Evolutionary conservation across 495 filamentous ascomycete species (phyloP), one percentile per base, ranked within the genome.

Genomic region (Podospora conica): DNA sequence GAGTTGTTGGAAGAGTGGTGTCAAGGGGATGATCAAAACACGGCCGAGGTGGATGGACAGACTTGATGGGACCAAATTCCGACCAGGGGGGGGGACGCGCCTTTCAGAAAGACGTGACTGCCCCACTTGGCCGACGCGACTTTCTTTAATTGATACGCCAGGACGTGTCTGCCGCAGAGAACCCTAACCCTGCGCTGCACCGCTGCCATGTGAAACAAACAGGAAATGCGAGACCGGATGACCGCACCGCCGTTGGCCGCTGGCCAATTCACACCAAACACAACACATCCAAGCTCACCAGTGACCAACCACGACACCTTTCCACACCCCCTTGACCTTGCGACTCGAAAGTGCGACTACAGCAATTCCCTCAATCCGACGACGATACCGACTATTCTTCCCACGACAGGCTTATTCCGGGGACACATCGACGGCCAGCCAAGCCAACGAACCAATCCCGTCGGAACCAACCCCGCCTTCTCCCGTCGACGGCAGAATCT

Each of bases 101-200:
- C 65, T 57, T 54, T 62, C 63, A 54, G 65, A 61, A 61, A 63
- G 68, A 76, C 74, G 72, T 76, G 74, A 74, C 74, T 60, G 70
- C 70, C 69, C 72, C 72, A 75, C 72, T 70, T 65, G 25, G 53
- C 8, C 54, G 68, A 74, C 73, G 73, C 73, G 73, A 21, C 24
- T 66, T 66, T 61, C 48, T 22, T 75, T 69, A 71, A 72, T 70
- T 68, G 70, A 64, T 56, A 58, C 64, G 24, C 58, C 18, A 15
- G 21, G 3, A 40, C 55, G 40, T 48, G 40, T n/a, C 3, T n/a
- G 5, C 18, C 18, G n/a, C n/a, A 0, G 3, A 7, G 8, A 58
- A 58, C 63, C 63, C 63, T 58, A 64, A 64, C 63, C 63, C 63
- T 48, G 3, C 12, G 3, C 33, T n/a, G 12, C 1, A 2, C 0